phyloP scores from a whole-genome alignment of 2,329 filamentous ascomycete genomes.

The Ophiostoma sp. region DNA sequence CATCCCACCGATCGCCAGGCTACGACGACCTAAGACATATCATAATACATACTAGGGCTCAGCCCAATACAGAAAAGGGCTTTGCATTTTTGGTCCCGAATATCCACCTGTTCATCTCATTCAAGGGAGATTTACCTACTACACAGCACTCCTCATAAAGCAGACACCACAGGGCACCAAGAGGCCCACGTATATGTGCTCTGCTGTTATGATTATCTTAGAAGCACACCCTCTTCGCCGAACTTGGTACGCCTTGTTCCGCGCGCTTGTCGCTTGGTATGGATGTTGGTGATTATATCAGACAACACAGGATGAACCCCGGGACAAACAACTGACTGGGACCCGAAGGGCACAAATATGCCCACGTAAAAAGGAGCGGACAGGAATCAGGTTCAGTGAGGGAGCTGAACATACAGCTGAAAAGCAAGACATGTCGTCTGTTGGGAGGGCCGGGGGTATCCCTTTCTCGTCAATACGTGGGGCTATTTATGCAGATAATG shows the following conservation, averaged over 20 bases:
- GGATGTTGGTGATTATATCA: neutral
- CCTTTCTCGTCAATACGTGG: neutral
- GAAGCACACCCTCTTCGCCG: conserved; percentile 14
- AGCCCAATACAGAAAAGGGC: neutral
- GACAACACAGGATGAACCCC: neutral
- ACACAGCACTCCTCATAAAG: neutral
- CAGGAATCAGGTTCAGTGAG: neutral
- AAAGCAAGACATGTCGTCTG: conserved; percentile 7
- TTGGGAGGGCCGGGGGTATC: conserved; percentile 1
- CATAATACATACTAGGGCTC: neutral
- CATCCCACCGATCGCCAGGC: neutral
- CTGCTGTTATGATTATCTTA: neutral
- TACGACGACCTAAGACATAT: neutral
- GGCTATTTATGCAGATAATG: neutral
- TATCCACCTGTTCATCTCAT: neutral
- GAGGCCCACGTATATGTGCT: neutral
- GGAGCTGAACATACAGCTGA: conserved; percentile 8
- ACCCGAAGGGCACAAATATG: neutral
- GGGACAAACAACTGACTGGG: neutral
- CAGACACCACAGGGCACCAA: neutral
- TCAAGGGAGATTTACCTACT: neutral
- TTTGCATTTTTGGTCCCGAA: neutral
- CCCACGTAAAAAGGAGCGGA: neutral
- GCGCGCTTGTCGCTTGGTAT: conserved; percentile 22
- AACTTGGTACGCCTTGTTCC: conserved; percentile 17